phyloP scores from a whole-genome alignment of 176 grass and related monocot species.

The Carex parvula region DNA sequence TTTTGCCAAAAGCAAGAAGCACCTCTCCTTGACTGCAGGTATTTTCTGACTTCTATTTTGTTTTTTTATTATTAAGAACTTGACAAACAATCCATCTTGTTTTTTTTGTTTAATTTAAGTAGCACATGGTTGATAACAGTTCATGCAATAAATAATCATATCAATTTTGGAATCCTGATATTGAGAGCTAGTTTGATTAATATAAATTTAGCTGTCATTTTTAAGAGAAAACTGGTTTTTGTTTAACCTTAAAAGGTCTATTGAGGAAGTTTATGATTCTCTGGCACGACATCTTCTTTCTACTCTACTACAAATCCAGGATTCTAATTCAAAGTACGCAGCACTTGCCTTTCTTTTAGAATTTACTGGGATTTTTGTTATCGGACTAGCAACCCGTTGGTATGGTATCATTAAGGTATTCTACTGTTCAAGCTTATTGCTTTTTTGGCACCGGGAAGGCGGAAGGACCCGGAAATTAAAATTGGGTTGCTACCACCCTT shows the following conservation, averaged over 20 bases:
- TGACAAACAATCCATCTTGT: not conserved
- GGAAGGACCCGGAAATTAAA: not conserved
- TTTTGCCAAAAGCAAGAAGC: conserved; percentile 52
- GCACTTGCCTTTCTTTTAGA: not conserved
- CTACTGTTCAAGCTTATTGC: not conserved
- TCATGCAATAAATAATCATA: not conserved
- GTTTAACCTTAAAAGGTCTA: conserved; percentile 50
- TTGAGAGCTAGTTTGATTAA: not conserved
- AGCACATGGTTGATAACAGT: no score
- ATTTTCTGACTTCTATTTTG: conserved; percentile 16
- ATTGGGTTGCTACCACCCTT: not conserved
- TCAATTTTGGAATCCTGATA: not conserved
- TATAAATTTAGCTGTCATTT: not conserved
- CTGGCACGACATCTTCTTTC: conserved; percentile 74
- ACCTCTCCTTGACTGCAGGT: conserved; percentile 52
- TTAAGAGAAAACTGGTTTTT: conserved; percentile 13
- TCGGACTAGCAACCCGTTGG: not conserved
- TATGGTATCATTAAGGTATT: not conserved
- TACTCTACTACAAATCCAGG: conserved; percentile 31
- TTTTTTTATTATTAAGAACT: not conserved
- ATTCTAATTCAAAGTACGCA: conserved; percentile 68
- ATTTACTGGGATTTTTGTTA: not conserved
- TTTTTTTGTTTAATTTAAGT: not conserved
- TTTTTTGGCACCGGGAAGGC: not conserved
- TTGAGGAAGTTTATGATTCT: conserved; percentile 72